Evolutionary conservation across 1,284 basidiomycete genomes (phyloP).

Genomic region (Agaricales sp.): DNA sequence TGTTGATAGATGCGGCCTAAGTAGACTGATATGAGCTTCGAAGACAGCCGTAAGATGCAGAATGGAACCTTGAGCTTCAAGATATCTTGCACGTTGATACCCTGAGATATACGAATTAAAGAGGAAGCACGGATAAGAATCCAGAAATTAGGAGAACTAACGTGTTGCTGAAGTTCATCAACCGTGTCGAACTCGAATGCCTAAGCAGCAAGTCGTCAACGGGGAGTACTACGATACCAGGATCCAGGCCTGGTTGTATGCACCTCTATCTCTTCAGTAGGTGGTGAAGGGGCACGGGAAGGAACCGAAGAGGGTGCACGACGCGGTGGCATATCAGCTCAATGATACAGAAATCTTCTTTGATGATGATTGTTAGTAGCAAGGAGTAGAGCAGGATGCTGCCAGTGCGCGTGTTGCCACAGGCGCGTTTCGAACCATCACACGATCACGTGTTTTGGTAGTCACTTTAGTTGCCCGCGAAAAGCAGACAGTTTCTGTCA

Average conservation of each 20-base stretch:
- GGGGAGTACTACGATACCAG: slow-evolving; percentile 3
- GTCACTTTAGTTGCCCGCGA: too few species aligned
- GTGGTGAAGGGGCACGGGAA: slow-evolving; percentile 30
- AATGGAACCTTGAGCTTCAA: slow-evolving; percentile 73
- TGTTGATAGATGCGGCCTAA: slow-evolving; percentile 65
- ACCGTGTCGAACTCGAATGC: slow-evolving; percentile 63
- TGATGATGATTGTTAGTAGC: too few species aligned
- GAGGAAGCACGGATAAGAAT: slow-evolving; percentile 11
- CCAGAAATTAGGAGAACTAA: slow-evolving; percentile 22
- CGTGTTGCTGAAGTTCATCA: slow-evolving; percentile 84
- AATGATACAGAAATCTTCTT: too few species aligned
- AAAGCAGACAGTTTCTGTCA: too few species aligned
- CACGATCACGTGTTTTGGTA: too few species aligned
- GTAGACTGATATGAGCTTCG: slow-evolving; percentile 6
- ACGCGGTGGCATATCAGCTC: slow-evolving; percentile 32
- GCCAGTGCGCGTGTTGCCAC: too few species aligned
- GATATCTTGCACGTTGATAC: slow-evolving; percentile 92
- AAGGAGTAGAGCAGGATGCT: too few species aligned
- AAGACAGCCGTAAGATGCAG: slow-evolving; percentile 4
- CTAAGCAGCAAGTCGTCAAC: slow-evolving; percentile 21
- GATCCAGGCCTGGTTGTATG: slow-evolving; percentile 3
- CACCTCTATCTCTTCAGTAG: slow-evolving; percentile 31
- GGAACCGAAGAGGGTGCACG: slow-evolving; percentile 31
- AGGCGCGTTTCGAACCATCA: too few species aligned
- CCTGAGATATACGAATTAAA: slow-evolving; percentile 43